Conservation (phyloP, 1,139 yeast genomes). For the Sugiyamaella pinicola region DNA sequence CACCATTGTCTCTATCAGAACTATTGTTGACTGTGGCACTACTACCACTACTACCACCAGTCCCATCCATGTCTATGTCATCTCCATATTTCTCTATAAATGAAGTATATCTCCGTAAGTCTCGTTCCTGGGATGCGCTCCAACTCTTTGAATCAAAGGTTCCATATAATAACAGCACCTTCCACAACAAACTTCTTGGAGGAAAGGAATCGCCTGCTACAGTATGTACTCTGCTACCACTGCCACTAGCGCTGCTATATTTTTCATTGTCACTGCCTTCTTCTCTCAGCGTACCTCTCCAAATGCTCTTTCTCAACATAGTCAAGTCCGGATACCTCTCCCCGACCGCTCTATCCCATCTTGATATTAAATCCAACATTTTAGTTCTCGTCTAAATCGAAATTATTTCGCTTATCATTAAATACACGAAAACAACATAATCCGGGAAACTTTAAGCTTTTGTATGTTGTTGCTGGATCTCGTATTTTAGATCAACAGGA, state of each 20-base stretch:
- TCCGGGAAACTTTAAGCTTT: too few species aligned
- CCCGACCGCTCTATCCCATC: conserved; percentile 22
- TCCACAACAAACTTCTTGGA: conserved; percentile 36
- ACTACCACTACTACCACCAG: background rate
- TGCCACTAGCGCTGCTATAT: too few species aligned
- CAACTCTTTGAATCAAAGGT: conserved; percentile 31
- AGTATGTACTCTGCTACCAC: background rate
- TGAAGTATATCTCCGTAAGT: conserved; percentile 23
- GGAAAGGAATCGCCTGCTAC: conserved; percentile 20
- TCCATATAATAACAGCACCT: conserved; percentile 32
- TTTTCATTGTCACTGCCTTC: conserved; percentile 10
- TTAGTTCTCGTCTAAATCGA: too few species aligned
- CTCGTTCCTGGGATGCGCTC: conserved; percentile 27
- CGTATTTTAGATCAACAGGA: conserved; percentile 6
- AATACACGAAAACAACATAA: too few species aligned
- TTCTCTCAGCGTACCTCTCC: conserved; percentile 23
- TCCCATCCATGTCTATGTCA: conserved; percentile 9
- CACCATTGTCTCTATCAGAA: background rate
- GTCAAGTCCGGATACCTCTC: conserved; percentile 26
- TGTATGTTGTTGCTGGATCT: conserved; percentile 1
- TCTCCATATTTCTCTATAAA: conserved; percentile 20
- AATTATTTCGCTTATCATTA: background rate
- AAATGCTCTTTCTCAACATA: conserved; percentile 24
- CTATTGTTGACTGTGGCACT: too few species aligned
- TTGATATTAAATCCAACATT: conserved; percentile 4